Evolutionary conservation across 75 land plant species (phyloP), one percentile per base, ranked within the genome.

Genomic region (Pinus albicaulis): DNA sequence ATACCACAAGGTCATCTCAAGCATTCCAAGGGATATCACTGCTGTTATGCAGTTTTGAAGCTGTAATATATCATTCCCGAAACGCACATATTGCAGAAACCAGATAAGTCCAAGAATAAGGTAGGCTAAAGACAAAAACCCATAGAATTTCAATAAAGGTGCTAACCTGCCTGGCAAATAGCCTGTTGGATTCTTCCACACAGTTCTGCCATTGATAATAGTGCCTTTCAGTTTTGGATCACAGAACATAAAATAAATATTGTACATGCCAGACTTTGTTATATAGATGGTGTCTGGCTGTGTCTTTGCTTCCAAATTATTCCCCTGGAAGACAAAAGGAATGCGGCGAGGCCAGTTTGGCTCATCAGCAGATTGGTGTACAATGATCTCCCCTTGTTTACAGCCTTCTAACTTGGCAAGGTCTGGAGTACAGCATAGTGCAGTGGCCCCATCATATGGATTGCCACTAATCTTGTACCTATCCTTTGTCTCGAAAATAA

Each of bases 141-240:
- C 82, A 66, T 78, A 83, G 60, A 86, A 86, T 53, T 74, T 66
- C 81, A 86, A 38, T 22, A 86, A 71, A 3, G 88, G 87, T 53
- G 79, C 81, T 87, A 86, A 84, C 60, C 87, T 80, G 24, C 88
- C 88, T n/a, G 88, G 88, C 10, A 86, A 57, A 59, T 86, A 86
- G 16, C 88, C 88, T 16, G 66, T 60, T 28, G 86, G 88, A 70
- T 86, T 86, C 71, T 77, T 82, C 88, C 88, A 86, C 57, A 84
- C 71, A 25, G 88, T 83, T 57, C 68, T 71, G 2, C 88, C 88
- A n/a, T 57, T 76, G 55, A 86, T 73, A 22, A 74, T 53, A 4
- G 70, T 55, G 25, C 82, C 88, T 28, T 77, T 57, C 3, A 86
- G 79, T 23, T 72, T 44, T 16, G 88, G 88, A 60, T 86, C 86